A percentile compares a stretch with the other conserved stretches of the same genome.
These are phyloP conservation scores for Leccinum subspadiceum DNA, from an alignment of 1,284 basidiomycete species.

Conservation along the genomic window DNA sequence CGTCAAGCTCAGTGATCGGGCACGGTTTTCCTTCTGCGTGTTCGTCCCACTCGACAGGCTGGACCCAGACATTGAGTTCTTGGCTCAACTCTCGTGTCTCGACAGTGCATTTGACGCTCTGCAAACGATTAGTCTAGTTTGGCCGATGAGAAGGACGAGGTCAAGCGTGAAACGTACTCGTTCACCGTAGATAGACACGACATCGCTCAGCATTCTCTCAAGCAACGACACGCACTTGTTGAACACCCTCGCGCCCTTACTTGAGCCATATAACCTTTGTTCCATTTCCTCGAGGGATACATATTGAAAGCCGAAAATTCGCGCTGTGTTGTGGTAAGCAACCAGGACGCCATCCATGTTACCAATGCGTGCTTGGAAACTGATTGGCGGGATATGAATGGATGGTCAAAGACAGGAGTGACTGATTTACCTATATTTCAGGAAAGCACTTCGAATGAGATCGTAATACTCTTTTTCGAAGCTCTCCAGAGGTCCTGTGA, in stretches of 20 bases:
- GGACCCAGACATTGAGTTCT: constrained; percentile 62
- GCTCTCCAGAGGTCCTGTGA: constrained; percentile 65
- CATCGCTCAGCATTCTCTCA: constrained; percentile 67
- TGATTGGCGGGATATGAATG: constrained; percentile 25
- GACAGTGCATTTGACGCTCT: constrained; percentile 61
- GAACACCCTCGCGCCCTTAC: constrained; percentile 75
- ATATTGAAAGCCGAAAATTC: constrained; percentile 95
- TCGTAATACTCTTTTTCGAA: constrained; percentile 93
- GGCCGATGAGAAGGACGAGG: neutral
- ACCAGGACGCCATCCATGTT: constrained; percentile 97
- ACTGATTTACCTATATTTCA: constrained; percentile 79
- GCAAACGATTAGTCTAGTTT: neutral
- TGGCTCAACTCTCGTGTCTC: constrained; percentile 47
- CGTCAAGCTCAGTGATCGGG: constrained; percentile 44
- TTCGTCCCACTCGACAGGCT: constrained; percentile 54
- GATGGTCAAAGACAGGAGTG: too few species aligned
- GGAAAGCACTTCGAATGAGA: constrained; percentile 88
- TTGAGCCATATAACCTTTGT: constrained; percentile 59
- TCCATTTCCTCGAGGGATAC: constrained; percentile 89
- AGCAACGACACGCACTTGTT: constrained; percentile 72
- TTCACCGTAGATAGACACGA: constrained; percentile 62
- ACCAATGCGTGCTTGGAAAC: constrained; percentile 94
- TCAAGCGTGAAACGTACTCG: constrained; percentile 45
- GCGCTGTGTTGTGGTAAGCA: constrained; percentile 90
- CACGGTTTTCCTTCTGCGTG: constrained; percentile 27